phyloP scores from a whole-genome alignment of 192 early-diverging fungal genomes.

The Fimicolochytrium jonesii region DNA sequence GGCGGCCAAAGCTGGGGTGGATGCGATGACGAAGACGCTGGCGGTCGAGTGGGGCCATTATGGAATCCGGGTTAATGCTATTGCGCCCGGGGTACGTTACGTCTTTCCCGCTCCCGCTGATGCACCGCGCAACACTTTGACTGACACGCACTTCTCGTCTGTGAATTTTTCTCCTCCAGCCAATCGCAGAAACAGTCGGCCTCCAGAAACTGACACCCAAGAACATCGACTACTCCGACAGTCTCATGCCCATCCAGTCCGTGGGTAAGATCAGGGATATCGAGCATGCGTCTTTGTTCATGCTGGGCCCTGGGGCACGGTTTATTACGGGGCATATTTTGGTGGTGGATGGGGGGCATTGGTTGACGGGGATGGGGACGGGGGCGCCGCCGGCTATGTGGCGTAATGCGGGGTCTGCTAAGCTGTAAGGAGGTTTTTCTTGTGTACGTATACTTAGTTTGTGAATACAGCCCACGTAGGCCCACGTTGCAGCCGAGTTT shows the following conservation, averaged over 20 bases:
- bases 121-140: background rate
- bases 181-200: conserved; percentile 44
- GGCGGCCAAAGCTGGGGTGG: conserved; percentile 64
- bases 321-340: conserved; percentile 57
- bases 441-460: too few relatives aligned
- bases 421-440: too few relatives aligned
- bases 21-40: conserved; percentile 47
- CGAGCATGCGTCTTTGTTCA: conserved; percentile 63
- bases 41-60: conserved; percentile 73
- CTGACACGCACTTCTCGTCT: background rate
- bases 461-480: too few relatives aligned
- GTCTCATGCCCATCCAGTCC: conserved; percentile 30
- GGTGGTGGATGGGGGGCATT: conserved; percentile 60
- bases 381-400: too few relatives aligned
- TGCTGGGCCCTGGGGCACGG: conserved; percentile 58
- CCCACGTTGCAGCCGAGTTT: too few relatives aligned
- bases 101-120: background rate
- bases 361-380: too few relatives aligned
- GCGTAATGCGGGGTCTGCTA: too few relatives aligned
- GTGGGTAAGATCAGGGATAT: conserved; percentile 59
- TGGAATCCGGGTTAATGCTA: conserved; percentile 61
- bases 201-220: conserved; percentile 25
- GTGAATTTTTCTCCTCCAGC: conserved; percentile 6
- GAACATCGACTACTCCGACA: background rate
- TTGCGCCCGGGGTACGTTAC: conserved; percentile 54